These are phyloP conservation scores for Globisporangium mamillatum DNA, from an alignment of 352 stramenopile genomes.

Conservation along the genomic window DNA sequence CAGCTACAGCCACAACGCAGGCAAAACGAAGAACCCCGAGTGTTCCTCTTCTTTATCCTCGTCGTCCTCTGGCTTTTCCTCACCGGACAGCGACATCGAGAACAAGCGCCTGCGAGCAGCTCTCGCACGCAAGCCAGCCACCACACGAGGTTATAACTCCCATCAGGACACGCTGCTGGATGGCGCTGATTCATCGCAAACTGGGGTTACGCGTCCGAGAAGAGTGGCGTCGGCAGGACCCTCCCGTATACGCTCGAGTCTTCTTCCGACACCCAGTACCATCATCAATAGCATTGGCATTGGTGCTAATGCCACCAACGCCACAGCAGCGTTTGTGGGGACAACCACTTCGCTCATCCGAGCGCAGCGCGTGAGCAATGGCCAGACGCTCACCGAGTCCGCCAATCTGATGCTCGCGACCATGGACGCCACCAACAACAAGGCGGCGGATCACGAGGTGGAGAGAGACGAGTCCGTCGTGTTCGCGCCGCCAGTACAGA, in stretches of 20 bases:
- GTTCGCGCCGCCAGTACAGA: constrained; percentile 16
- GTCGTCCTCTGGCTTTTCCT: constrained; percentile 17
- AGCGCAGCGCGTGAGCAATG: constrained; percentile 44
- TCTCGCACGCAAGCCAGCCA: neutral
- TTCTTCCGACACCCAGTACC: neutral
- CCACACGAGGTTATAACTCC: neutral
- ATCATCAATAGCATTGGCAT: constrained; percentile 1
- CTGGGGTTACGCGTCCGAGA: neutral
- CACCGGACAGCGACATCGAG: constrained; percentile 12
- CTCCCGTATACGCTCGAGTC: constrained; percentile 13
- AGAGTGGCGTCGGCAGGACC: constrained; percentile 24
- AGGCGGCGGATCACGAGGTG: neutral
- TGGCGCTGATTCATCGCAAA: neutral
- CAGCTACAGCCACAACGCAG: neutral
- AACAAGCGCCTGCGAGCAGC: constrained; percentile 4
- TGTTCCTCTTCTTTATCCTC: constrained; percentile 27
- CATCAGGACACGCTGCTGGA: neutral
- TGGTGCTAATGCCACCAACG: constrained; percentile 9
- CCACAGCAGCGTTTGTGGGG: constrained; percentile 39
- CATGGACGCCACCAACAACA: constrained; percentile 26
- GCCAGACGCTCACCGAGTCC: constrained; percentile 48
- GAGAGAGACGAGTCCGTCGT: constrained; percentile 4
- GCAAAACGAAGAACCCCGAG: constrained; percentile 9
- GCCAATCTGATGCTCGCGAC: constrained; percentile 44
- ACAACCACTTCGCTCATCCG: constrained; percentile 69